Percentiles rank a stretch among this genome's conserved stretches.
Conservation (phyloP, 208 protist genomes). For the Leishmania guyanensis region DNA sequence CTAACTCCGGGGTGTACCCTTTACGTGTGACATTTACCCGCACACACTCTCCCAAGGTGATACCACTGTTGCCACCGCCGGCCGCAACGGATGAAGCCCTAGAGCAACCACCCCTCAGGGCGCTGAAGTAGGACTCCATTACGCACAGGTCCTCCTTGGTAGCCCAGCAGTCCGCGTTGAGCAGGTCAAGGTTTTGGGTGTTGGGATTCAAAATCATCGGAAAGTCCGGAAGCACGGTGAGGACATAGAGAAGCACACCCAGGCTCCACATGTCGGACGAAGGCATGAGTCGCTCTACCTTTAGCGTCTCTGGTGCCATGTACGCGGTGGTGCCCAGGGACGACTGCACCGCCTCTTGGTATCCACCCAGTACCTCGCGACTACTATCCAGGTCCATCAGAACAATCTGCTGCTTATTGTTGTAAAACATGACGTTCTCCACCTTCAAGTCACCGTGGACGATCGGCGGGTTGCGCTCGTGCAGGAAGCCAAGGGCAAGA, state of each 20-base stretch:
- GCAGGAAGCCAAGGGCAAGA: constrained; percentile 58
- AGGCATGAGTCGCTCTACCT: constrained; percentile 59
- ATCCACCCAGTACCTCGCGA: constrained; percentile 40
- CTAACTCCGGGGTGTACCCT: constrained; percentile 55
- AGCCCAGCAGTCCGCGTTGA: constrained; percentile 68
- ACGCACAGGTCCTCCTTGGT: constrained; percentile 44
- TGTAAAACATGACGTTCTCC: constrained; percentile 77
- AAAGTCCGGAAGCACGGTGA: constrained; percentile 77
- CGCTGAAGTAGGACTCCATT: constrained; percentile 40
- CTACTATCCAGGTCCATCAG: constrained; percentile 79
- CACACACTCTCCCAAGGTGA: constrained; percentile 55
- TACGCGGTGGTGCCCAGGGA: constrained; percentile 59
- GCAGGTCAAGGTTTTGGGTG: constrained; percentile 46
- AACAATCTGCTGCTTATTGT: constrained; percentile 58
- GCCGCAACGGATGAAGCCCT: neutral
- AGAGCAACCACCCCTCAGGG: constrained; percentile 15
- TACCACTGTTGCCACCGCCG: constrained; percentile 11
- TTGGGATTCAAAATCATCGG: constrained; percentile 68
- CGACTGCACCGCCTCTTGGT: constrained; percentile 34
- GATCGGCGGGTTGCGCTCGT: constrained; percentile 78
- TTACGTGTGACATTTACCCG: constrained; percentile 31
- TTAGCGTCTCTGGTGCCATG: constrained; percentile 79
- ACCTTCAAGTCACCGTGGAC: constrained; percentile 84
- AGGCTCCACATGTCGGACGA: constrained; percentile 85
- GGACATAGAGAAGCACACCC: constrained; percentile 77